phyloP scores from a whole-genome alignment of 352 stramenopile species.

The Pythium rhizo-oryzae region DNA sequence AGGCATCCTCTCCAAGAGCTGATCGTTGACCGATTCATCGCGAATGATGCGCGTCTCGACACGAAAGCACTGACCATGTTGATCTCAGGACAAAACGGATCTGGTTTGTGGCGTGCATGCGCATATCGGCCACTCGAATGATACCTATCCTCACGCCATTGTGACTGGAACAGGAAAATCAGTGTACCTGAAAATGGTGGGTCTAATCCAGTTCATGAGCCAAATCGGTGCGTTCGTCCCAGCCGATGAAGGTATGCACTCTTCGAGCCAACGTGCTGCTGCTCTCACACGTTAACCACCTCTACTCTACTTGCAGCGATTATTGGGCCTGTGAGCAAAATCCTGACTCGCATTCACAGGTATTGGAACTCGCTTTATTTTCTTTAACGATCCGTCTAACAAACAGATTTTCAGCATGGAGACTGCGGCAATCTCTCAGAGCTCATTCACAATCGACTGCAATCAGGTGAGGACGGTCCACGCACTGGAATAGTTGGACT shows the following conservation, averaged over 20 bases:
- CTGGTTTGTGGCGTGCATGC: conserved; percentile 39
- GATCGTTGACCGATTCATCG: conserved; percentile 82
- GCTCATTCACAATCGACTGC: conserved; percentile 90
- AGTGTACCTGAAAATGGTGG: conserved; percentile 86
- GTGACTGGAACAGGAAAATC: conserved; percentile 66
- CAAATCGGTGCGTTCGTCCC: conserved; percentile 86
- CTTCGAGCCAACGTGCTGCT: background rate
- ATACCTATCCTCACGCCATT: background rate
- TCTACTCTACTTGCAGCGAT: conserved; percentile 42
- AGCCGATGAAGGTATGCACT: conserved; percentile 56
- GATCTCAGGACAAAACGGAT: conserved; percentile 86
- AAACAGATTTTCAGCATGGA: conserved; percentile 54
- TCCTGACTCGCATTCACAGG: conserved; percentile 84
- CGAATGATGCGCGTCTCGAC: conserved; percentile 70
- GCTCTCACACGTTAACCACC: background rate
- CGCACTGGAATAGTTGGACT: background rate
- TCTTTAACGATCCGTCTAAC: background rate
- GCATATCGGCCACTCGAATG: background rate
- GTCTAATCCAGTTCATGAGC: conserved; percentile 82
- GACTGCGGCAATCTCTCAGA: conserved; percentile 71
- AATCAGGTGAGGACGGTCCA: conserved; percentile 54
- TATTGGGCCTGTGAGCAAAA: conserved; percentile 74
- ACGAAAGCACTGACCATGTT: conserved; percentile 53
- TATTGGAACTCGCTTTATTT: background rate
- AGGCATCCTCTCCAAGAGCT: conserved; percentile 86